phyloP scores from a whole-genome alignment of 2,329 filamentous ascomycete species.

The Talaromyces rugulosus region DNA sequence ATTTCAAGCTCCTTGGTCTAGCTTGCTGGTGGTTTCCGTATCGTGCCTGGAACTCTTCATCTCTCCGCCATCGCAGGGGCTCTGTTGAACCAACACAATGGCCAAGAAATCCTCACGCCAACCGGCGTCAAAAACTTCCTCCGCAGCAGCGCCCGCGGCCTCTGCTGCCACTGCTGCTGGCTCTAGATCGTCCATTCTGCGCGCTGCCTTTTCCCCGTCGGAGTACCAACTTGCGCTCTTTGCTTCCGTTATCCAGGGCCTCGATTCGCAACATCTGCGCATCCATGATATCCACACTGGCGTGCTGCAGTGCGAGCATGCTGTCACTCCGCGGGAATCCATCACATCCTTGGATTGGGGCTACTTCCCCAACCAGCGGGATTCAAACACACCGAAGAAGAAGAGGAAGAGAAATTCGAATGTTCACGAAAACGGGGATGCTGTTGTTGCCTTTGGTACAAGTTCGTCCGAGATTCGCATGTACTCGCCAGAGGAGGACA shows the following conservation, averaged over 20 bases:
- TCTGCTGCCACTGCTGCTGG: constrained; percentile 32
- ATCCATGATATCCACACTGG: constrained; percentile 50
- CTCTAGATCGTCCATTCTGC: constrained; percentile 46
- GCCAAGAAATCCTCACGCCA: constrained; percentile 43
- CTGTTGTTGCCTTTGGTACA: constrained; percentile 48
- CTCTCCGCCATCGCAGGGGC: neutral
- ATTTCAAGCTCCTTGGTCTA: neutral
- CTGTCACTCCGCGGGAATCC: constrained; percentile 41
- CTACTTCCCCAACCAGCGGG: constrained; percentile 35
- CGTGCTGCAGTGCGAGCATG: constrained; percentile 48
- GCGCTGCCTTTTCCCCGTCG: constrained; percentile 48
- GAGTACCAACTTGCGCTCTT: constrained; percentile 50
- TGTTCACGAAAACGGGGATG: constrained; percentile 38
- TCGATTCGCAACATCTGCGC: constrained; percentile 49
- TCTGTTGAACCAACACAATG: constrained; percentile 30
- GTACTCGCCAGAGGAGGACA: constrained; percentile 47
- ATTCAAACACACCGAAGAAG: constrained; percentile 46
- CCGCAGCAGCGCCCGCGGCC: constrained; percentile 35
- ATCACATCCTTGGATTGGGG: constrained; percentile 52
- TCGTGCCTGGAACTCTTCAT: neutral
- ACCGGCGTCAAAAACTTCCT: constrained; percentile 42
- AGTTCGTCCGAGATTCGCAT: constrained; percentile 47
- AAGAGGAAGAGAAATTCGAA: constrained; percentile 47
- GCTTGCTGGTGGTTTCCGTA: neutral
- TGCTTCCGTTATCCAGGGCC: constrained; percentile 51